Conservation (phyloP, 2,329 filamentous ascomycete genomes). For the Penicillium sp. region DNA sequence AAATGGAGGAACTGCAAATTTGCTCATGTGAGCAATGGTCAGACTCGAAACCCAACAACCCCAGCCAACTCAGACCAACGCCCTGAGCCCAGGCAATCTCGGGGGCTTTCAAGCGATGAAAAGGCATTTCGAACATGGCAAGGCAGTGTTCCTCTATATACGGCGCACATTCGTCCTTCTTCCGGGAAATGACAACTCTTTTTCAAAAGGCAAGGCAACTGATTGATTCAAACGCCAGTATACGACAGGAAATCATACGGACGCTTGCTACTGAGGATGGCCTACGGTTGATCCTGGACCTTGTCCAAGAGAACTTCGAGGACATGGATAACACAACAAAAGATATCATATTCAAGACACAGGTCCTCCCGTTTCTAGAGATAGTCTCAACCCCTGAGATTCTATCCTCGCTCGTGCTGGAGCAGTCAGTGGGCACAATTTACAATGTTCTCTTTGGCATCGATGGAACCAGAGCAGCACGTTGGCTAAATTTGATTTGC, state of each 20-base stretch:
- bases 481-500: conserved; percentile 35
- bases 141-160: not conserved
- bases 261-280: conserved; percentile 32
- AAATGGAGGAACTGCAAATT: conserved; percentile 11
- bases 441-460: conserved; percentile 47
- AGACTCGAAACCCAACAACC: not conserved
- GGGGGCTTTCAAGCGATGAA: not conserved
- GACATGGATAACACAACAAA: conserved; percentile 17
- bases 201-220: conserved; percentile 28
- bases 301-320: conserved; percentile 24
- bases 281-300: conserved; percentile 29
- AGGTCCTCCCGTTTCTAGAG: conserved; percentile 44
- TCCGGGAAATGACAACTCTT: conserved; percentile 13
- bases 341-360: conserved; percentile 18
- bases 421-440: conserved; percentile 44
- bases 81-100: not conserved
- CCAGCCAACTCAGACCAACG: not conserved
- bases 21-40: conserved; percentile 11
- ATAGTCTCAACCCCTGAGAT: conserved; percentile 45
- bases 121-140: conserved; percentile 8
- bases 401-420: conserved; percentile 43
- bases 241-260: conserved; percentile 31
- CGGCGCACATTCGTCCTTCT: not conserved
- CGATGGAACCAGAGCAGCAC: conserved; percentile 38
- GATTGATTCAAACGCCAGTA: conserved; percentile 22